Evolutionary conservation across 345 rosid genomes (phyloP), one percentile per base, ranked within the genome.

Genomic region (Citrus inodora): DNA sequence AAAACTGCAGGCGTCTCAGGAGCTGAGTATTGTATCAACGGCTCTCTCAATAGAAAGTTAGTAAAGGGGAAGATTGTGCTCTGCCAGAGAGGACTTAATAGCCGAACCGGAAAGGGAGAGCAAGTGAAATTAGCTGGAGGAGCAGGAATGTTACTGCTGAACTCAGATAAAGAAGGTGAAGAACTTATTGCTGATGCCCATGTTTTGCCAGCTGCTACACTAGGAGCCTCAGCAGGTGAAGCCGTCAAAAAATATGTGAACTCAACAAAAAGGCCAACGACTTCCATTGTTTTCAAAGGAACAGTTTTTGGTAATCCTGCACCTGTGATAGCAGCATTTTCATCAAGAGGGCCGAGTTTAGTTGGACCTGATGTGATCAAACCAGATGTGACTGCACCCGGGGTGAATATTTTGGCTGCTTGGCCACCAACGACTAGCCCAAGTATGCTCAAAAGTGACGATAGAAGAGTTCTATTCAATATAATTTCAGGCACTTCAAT

Each of bases 381-480:
- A 80, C 98, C 97, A 1, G 97, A 93, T 37, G 81, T 95, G 59
- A 86, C 97, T 0, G 97, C 98, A 38, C 98, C 95, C 9, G 98
- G 98, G 6, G 76, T 90, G 38, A 87, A 91, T 85, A 91, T 95
- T n/a, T 70, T 93, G 42, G 97, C 97, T 3, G 98, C 90, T 6
- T 94, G 97, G 97, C 91, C 97, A 16, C 86, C 92, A 0, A 68
- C 25, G 33, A 62, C 68, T 13, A 83, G 90, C 75, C 97, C 97
- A 3, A 86, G 89, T 9, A 68, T 67, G 32, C 83, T 90, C 33
- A 64, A 69, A 51, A 80, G 77, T 2, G 98, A 94, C 70, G 84
- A 86, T 8, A 88, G 98, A 71, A 82, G 89, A 0, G 94, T 90
- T 32, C 25, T 76, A 2, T 92, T 90, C 90, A 92, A 93, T 76